A percentile compares a stretch with the other conserved stretches of the same genome.
These are phyloP conservation scores for Tulasnella sp. DNA, from an alignment of 768 basidiomycete species.

Conservation along the genomic window DNA sequence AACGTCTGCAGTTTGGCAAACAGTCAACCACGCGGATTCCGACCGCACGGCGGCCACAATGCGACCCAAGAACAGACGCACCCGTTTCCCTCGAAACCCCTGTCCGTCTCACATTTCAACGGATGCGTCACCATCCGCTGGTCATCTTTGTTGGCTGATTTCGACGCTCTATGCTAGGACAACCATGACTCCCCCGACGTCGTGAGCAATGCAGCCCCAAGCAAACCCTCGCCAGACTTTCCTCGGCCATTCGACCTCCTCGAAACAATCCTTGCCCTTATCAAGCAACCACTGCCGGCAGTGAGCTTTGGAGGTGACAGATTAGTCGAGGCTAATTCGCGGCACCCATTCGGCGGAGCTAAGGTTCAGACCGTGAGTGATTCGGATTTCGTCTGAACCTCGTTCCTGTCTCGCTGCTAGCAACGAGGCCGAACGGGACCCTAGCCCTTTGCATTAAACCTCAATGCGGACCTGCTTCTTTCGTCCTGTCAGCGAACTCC, in stretches of 20 bases:
- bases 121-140: no score
- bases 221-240: background rate
- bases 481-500: constrained; percentile 18
- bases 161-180: background rate
- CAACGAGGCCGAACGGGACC: background rate
- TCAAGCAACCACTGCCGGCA: constrained; percentile 15
- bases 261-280: constrained; percentile 23
- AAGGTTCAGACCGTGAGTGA: constrained; percentile 20
- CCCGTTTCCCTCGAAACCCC: background rate
- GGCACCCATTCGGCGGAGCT: background rate
- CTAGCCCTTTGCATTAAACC: background rate
- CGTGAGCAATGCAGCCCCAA: constrained; percentile 22
- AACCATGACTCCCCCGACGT: constrained; percentile 7
- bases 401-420: background rate
- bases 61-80: background rate
- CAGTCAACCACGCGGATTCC: background rate
- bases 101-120: background rate
- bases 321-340: constrained; percentile 18
- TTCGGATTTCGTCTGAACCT: background rate
- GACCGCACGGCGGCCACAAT: background rate
- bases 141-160: no score
- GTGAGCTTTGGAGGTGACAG: constrained; percentile 26
- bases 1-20: background rate
- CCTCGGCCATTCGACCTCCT: constrained; percentile 3
- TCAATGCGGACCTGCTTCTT: background rate